phyloP scores from a whole-genome alignment of 2,329 filamentous ascomycete genomes.

The Cladosporium sp. region DNA sequence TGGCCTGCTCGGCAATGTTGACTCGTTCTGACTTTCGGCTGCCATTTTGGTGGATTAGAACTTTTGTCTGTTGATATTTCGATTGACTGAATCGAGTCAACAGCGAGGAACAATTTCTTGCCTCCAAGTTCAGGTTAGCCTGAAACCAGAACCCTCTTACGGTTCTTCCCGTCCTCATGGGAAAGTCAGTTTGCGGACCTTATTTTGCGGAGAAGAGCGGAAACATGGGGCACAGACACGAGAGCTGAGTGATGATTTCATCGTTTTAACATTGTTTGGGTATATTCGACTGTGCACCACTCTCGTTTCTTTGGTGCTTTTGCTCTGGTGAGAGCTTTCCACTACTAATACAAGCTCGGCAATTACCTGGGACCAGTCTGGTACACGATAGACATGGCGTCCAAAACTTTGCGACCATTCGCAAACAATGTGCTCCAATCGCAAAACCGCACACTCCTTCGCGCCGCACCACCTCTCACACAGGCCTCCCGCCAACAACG shows the following conservation, averaged over 20 bases:
- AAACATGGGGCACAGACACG: neutral
- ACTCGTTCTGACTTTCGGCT: neutral
- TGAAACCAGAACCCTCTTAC: neutral
- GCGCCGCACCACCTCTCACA: constrained; percentile 17
- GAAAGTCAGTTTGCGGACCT: constrained; percentile 7
- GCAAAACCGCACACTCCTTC: constrained; percentile 7
- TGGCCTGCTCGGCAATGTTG: constrained; percentile 1
- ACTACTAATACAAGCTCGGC: neutral
- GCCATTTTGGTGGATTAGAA: neutral
- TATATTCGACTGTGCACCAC: neutral
- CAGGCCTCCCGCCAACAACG: constrained; percentile 25
- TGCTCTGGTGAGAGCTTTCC: too few relatives aligned
- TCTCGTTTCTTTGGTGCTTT: neutral
- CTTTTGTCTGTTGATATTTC: neutral
- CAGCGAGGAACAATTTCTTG: constrained; percentile 6
- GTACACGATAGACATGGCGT: neutral
- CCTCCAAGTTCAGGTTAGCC: constrained; percentile 4
- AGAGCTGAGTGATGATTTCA: constrained; percentile 12
- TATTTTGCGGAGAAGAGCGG: constrained; percentile 1
- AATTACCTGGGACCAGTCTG: neutral
- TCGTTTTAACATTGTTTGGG: neutral
- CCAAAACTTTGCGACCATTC: constrained; percentile 19
- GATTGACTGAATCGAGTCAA: constrained; percentile 6
- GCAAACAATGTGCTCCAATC: constrained; percentile 19
- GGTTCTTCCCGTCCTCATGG: neutral